Percentiles rank a stretch among this genome's conserved stretches.
phyloP scores from a whole-genome alignment of 148 eudicot genomes.

The Agrostemma githago region DNA sequence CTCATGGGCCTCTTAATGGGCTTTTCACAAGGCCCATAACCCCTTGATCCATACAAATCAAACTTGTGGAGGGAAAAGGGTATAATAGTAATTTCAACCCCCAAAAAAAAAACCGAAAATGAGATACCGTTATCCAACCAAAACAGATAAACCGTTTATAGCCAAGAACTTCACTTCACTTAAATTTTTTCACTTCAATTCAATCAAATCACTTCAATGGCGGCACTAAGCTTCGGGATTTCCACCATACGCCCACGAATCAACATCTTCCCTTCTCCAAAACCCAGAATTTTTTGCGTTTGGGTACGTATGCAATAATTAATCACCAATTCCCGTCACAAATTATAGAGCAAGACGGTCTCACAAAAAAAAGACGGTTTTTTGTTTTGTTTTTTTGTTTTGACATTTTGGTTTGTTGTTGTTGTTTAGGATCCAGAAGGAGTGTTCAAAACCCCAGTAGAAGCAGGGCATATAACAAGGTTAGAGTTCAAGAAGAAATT shows the following conservation, averaged over 20 bases:
- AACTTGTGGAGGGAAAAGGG: too few species aligned
- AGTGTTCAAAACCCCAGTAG: slow-evolving; percentile 48
- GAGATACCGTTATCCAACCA: not conserved
- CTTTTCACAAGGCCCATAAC: not conserved
- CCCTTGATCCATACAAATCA: not conserved
- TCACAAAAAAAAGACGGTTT: not conserved
- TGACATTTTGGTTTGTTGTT: not conserved
- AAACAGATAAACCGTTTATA: slow-evolving; percentile 2
- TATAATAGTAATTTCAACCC: too few species aligned
- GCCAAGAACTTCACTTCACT: not conserved
- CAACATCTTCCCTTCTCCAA: slow-evolving; percentile 13
- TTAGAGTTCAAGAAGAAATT: slow-evolving; percentile 54
- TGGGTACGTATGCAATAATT: slow-evolving; percentile 40
- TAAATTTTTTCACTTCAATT: not conserved
- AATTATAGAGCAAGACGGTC: not conserved
- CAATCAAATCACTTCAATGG: slow-evolving; percentile 24
- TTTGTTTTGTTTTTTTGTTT: too few species aligned
- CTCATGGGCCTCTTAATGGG: not conserved
- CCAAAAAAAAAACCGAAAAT: too few species aligned
- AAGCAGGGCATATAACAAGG: slow-evolving; percentile 61
- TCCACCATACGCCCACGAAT: slow-evolving; percentile 21
- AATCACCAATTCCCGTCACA: too few species aligned
- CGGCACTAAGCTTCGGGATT: slow-evolving; percentile 33
- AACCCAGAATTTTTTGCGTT: slow-evolving; percentile 54
- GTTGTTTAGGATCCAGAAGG: slow-evolving; percentile 80